Evolutionary conservation across 352 stramenopile species (phyloP).

Genomic region (Globisporangium iwayamae): DNA sequence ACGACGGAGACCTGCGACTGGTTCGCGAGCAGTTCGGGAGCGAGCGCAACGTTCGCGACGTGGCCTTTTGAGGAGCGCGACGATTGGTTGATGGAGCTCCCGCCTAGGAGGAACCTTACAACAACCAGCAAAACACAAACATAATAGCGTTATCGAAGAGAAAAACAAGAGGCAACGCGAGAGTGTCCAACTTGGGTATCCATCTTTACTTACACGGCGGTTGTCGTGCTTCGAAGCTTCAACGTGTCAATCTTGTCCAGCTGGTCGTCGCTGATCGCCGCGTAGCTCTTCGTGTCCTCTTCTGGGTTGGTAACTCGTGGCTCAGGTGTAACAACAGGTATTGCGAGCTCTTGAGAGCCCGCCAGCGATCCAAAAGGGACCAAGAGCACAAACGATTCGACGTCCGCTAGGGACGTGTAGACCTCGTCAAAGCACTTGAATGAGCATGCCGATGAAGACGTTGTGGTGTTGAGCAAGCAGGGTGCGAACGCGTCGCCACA

Average conservation of each 20-base stretch:
- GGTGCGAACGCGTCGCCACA: background rate
- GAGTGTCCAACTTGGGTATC: background rate
- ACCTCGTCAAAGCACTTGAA: slow-evolving; percentile 2
- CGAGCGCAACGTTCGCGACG: slow-evolving; percentile 7
- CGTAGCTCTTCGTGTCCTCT: slow-evolving; percentile 1
- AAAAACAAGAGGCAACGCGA: background rate
- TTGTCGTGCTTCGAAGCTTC: background rate
- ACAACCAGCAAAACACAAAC: too few relatives aligned
- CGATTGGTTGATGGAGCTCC: background rate
- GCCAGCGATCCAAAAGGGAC: background rate
- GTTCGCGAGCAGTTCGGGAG: background rate
- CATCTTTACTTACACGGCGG: background rate
- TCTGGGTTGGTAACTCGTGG: too few relatives aligned
- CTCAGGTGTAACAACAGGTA: too few relatives aligned
- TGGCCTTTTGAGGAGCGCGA: background rate
- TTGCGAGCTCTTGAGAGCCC: background rate
- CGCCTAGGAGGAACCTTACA: background rate
- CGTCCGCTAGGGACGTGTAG: background rate
- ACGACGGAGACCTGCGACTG: background rate
- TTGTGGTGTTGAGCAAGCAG: background rate
- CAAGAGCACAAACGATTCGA: background rate
- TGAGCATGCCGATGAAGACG: background rate
- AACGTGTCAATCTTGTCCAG: slow-evolving; percentile 3
- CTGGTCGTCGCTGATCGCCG: slow-evolving; percentile 1
- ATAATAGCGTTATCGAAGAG: background rate